Percentiles rank a stretch among this genome's conserved stretches.
Conservation (phyloP, 75 land plant genomes). For the Selaginella tamariscina region DNA sequence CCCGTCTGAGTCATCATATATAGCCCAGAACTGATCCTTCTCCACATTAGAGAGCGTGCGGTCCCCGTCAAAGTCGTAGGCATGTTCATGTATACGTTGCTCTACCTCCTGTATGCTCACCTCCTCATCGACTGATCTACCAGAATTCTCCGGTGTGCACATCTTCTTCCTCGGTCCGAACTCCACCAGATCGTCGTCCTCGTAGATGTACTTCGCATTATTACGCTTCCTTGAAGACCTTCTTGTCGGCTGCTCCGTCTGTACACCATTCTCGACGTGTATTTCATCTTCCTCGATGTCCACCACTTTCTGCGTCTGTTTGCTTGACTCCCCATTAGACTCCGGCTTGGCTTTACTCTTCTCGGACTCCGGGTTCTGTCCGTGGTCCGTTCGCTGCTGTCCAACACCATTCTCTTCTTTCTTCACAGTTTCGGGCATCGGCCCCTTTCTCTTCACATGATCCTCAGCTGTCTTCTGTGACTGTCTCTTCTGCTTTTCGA, state of each 20-base stretch:
- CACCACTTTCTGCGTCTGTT: slow-evolving; percentile 2
- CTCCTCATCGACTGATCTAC: background rate
- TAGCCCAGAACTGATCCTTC: slow-evolving; percentile 70
- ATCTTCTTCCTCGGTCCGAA: background rate
- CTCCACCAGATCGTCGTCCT: background rate
- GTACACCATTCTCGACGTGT: background rate
- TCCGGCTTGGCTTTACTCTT: slow-evolving; percentile 2
- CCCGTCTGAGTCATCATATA: slow-evolving; percentile 59
- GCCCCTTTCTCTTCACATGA: background rate
- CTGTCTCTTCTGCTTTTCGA: background rate
- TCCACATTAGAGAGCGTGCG: slow-evolving; percentile 31
- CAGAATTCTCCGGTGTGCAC: background rate
- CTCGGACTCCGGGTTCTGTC: slow-evolving; percentile 1
- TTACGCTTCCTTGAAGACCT: background rate
- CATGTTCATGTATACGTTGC: background rate
- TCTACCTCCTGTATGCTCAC: background rate
- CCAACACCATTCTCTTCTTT: background rate
- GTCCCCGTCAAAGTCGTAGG: slow-evolving; percentile 48
- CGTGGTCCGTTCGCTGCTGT: too few relatives aligned
- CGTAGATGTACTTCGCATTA: background rate
- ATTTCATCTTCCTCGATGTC: slow-evolving; percentile 2
- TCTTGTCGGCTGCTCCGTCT: background rate
- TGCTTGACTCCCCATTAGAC: slow-evolving; percentile 3
- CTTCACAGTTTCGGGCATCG: background rate
- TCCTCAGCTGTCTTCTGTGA: background rate